Evolutionary conservation across 441 rosid genomes (phyloP).

Genomic region (Eugenia klotzschiana): DNA sequence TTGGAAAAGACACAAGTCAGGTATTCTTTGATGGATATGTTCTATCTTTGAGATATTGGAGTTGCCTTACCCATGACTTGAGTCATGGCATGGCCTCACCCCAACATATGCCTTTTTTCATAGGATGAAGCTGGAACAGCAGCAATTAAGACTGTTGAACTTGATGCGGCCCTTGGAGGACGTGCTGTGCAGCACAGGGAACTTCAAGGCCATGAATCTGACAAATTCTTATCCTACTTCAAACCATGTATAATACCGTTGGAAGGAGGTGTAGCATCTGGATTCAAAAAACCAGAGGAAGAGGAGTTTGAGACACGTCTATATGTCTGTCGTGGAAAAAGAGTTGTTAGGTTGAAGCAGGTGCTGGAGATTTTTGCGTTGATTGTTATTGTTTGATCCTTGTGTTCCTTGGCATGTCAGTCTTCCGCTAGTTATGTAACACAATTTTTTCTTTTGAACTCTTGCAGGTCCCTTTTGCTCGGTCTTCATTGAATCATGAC

Average conservation of each 20-base stretch:
- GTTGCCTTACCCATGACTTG: neutral
- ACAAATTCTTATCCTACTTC: constrained; percentile 88
- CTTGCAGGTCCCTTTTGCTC: constrained; percentile 72
- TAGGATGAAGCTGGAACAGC: constrained; percentile 99
- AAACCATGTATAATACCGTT: constrained; percentile 92
- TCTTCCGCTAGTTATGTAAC: constrained; percentile 1
- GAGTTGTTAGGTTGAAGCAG: constrained; percentile 89
- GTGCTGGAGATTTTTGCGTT: constrained; percentile 15
- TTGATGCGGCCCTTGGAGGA: constrained; percentile 90
- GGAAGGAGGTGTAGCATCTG: constrained; percentile 96
- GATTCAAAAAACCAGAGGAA: constrained; percentile 73
- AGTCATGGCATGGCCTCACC: neutral
- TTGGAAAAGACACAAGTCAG: constrained; percentile 97
- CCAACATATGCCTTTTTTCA: neutral
- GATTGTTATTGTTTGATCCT: neutral
- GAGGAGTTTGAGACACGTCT: constrained; percentile 75
- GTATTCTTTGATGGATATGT: constrained; percentile 17
- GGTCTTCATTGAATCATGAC: constrained; percentile 93
- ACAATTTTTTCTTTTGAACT: constrained; percentile 8
- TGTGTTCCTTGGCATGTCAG: neutral
- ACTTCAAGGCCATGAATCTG: constrained; percentile 93
- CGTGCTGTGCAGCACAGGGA: constrained; percentile 98
- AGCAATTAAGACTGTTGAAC: constrained; percentile 92
- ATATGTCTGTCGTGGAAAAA: constrained; percentile 83
- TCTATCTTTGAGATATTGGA: neutral